Percentiles rank a stretch among this genome's conserved stretches.
Evolutionary conservation across 371 early-diverging fungal genomes (phyloP).

Genomic region (Saksenaea oblongispora): DNA sequence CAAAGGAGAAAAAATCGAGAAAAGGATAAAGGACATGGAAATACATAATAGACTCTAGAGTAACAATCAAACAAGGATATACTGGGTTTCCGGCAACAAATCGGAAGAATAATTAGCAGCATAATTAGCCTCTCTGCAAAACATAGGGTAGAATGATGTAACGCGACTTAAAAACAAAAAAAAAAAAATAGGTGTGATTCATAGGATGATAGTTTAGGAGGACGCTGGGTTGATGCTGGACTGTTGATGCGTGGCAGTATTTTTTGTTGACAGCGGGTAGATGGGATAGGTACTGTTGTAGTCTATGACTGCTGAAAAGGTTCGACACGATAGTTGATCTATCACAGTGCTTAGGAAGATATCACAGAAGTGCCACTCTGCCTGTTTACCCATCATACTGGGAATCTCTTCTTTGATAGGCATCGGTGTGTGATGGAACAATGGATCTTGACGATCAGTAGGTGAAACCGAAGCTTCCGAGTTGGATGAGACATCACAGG

Average conservation of each 20-base stretch:
- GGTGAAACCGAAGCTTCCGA: not conserved
- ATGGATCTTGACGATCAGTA: not conserved
- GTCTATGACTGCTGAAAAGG: constrained; percentile 30
- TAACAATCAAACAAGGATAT: too few species aligned
- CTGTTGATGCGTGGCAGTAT: not conserved
- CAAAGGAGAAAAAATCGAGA: too few species aligned
- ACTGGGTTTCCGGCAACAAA: too few species aligned
- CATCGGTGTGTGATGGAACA: not conserved
- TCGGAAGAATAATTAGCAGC: not conserved
- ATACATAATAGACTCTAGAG: too few species aligned
- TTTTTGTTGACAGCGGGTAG: constrained; percentile 11
- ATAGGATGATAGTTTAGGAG: not conserved
- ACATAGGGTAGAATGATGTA: not conserved
- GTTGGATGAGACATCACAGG: not conserved
- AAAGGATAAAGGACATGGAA: too few species aligned
- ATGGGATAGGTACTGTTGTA: constrained; percentile 17
- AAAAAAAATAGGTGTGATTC: not conserved
- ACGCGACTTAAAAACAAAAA: not conserved
- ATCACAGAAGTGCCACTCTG: not conserved
- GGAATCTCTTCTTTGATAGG: constrained; percentile 25
- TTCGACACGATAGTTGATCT: constrained; percentile 36
- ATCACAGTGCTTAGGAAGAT: not conserved
- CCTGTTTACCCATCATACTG: constrained; percentile 27
- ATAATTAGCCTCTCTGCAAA: not conserved
- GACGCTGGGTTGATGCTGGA: not conserved